Conservation (phyloP, 768 basidiomycete genomes). For the Pluteus cervinus region DNA sequence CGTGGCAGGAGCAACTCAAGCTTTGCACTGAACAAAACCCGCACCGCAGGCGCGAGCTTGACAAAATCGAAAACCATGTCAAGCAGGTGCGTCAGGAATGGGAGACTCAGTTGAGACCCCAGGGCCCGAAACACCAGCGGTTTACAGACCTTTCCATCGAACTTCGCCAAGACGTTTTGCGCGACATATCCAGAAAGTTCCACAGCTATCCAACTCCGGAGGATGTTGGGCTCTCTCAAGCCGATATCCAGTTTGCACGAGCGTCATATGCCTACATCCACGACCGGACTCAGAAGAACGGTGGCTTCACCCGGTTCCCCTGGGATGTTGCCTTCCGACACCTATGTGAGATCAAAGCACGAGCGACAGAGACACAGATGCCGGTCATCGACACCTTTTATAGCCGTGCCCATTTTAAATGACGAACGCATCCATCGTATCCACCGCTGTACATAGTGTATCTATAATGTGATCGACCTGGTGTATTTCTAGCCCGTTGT, state of each 20-base stretch:
- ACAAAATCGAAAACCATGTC: constrained; percentile 36
- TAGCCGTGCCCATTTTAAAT: too few species aligned
- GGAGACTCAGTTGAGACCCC: too few species aligned
- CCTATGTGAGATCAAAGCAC: constrained; percentile 46
- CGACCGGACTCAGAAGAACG: constrained; percentile 16
- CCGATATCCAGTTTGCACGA: constrained; percentile 29
- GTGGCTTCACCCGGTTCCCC: constrained; percentile 28
- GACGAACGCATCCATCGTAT: too few species aligned
- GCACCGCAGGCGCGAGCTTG: constrained; percentile 25
- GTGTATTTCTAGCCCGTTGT: too few species aligned
- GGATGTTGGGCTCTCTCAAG: constrained; percentile 22
- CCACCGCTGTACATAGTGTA: too few species aligned
- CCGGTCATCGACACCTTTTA: too few species aligned
- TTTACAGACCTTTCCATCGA: constrained; percentile 38
- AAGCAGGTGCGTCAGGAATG: constrained; percentile 18
- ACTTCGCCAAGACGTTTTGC: constrained; percentile 46
- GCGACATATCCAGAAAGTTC: constrained; percentile 40
- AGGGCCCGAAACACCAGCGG: constrained; percentile 15
- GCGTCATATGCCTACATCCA: constrained; percentile 53
- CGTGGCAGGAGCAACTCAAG: constrained; percentile 29
- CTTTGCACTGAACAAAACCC: constrained; percentile 15
- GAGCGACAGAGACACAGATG: constrained; percentile 8
- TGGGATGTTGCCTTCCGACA: constrained; percentile 49
- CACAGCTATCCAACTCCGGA: constrained; percentile 16
- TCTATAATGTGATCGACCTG: too few species aligned